phyloP scores from a whole-genome alignment of 208 protist species.

The Leptomonas pyrrhocoris region DNA sequence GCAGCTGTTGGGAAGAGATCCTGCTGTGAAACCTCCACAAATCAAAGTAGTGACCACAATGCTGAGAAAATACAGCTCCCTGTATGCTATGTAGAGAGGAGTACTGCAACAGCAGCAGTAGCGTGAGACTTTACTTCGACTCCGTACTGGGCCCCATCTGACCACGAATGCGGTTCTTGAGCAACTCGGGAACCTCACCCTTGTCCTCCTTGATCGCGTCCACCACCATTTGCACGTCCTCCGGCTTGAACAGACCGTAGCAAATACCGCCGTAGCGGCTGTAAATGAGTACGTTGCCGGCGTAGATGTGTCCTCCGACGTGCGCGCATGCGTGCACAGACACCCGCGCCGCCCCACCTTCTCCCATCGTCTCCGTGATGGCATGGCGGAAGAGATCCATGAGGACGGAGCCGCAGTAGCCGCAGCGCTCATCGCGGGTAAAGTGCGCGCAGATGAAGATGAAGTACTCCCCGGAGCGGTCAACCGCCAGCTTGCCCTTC shows the following conservation, averaged over 20 bases:
- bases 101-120: background rate
- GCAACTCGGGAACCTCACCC: slow-evolving; percentile 54
- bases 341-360: slow-evolving; percentile 43
- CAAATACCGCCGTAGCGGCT: slow-evolving; percentile 78
- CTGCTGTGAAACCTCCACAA: too few relatives aligned
- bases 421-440: slow-evolving; percentile 81
- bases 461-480: slow-evolving; percentile 82
- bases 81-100: too few relatives aligned
- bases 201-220: slow-evolving; percentile 52
- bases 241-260: slow-evolving; percentile 88
- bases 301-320: slow-evolving; percentile 91
- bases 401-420: slow-evolving; percentile 89
- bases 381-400: slow-evolving; percentile 76
- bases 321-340: slow-evolving; percentile 80
- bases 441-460: slow-evolving; percentile 88
- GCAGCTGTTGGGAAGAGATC: too few relatives aligned
- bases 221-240: slow-evolving; percentile 68
- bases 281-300: slow-evolving; percentile 92
- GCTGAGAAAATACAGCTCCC: too few relatives aligned
- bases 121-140: background rate
- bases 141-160: slow-evolving; percentile 25
- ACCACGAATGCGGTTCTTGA: slow-evolving; percentile 67
- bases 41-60: too few relatives aligned
- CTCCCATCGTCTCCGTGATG: slow-evolving; percentile 41
- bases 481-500: slow-evolving; percentile 67